A percentile compares a stretch with the other conserved stretches of the same genome.
These are phyloP conservation scores for Domatiomyces globalis DNA, from an alignment of 2,329 filamentous ascomycete genomes.

Conservation along the genomic window DNA sequence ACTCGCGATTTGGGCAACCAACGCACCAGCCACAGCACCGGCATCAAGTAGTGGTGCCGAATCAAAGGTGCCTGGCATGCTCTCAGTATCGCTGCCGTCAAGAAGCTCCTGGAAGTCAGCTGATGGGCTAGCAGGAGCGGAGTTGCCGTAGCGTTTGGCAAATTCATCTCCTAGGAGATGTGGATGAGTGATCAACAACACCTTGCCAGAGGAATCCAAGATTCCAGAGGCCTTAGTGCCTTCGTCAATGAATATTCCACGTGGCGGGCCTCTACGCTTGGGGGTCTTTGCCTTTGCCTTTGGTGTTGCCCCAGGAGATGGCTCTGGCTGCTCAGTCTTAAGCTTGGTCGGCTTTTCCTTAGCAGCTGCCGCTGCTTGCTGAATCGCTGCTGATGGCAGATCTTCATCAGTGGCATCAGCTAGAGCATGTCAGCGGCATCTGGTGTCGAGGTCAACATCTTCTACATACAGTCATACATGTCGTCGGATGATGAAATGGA, in stretches of 20 bases:
- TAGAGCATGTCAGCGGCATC: conserved; percentile 12
- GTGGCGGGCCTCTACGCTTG: conserved; percentile 31
- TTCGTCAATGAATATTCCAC: conserved; percentile 35
- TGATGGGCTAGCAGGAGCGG: conserved; percentile 14
- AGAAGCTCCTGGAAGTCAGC: conserved; percentile 16
- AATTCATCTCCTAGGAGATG: conserved; percentile 22
- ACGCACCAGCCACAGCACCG: background rate
- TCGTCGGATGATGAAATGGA: conserved; percentile 4
- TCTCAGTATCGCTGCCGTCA: conserved; percentile 29
- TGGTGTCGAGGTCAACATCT: conserved; percentile 1
- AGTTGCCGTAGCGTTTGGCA: conserved; percentile 24
- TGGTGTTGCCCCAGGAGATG: conserved; percentile 2
- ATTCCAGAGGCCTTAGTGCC: conserved; percentile 35
- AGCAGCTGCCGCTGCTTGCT: conserved; percentile 46
- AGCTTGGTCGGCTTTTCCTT: conserved; percentile 29
- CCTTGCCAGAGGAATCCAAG: conserved; percentile 34
- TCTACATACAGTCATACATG: conserved; percentile 15
- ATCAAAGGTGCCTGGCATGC: conserved; percentile 3
- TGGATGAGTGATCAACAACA: conserved; percentile 35
- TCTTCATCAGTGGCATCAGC: conserved; percentile 16
- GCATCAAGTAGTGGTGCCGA: background rate
- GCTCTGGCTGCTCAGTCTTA: conserved; percentile 47
- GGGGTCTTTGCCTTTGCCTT: conserved; percentile 23
- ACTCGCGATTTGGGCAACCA: background rate
- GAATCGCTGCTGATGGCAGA: conserved; percentile 37